Percentiles rank a stretch among this genome's conserved stretches.
phyloP scores from a whole-genome alignment of 768 basidiomycete species.

The Lentinula lateritia region DNA sequence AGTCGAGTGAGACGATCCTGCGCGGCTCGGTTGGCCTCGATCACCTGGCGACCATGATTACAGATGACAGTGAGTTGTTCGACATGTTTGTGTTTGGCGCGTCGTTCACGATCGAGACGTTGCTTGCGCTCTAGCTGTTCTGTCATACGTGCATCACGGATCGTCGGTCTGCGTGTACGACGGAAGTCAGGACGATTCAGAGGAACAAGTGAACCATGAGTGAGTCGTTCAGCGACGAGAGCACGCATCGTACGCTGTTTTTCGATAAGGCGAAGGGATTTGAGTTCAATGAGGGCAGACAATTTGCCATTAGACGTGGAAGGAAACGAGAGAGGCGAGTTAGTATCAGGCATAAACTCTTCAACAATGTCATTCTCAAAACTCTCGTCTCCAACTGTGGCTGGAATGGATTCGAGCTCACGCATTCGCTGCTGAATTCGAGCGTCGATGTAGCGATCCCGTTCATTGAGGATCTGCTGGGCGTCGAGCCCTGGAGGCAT shows the following conservation, averaged over 20 bases:
- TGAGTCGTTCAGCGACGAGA: constrained; percentile 79
- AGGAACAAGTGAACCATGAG: constrained; percentile 83
- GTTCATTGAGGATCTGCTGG: constrained; percentile 84
- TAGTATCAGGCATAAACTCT: constrained; percentile 22
- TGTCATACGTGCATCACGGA: constrained; percentile 85
- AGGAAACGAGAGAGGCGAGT: constrained; percentile 23
- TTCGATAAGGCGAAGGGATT: constrained; percentile 80
- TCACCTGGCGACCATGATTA: constrained; percentile 72
- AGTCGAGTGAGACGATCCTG: constrained; percentile 66
- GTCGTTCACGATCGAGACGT: constrained; percentile 84
- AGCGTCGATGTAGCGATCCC: constrained; percentile 86
- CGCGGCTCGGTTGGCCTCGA: constrained; percentile 59
- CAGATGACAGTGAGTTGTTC: constrained; percentile 89
- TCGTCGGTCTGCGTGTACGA: constrained; percentile 74
- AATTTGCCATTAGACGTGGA: constrained; percentile 73
- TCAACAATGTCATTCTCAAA: constrained; percentile 43
- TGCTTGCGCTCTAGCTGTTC: constrained; percentile 90
- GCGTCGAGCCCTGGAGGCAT: constrained; percentile 93
- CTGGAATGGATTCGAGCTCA: constrained; percentile 76
- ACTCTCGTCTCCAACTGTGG: constrained; percentile 74
- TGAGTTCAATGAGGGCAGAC: constrained; percentile 89
- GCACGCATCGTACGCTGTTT: constrained; percentile 89
- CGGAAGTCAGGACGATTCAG: constrained; percentile 92
- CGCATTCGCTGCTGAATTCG: constrained; percentile 83
- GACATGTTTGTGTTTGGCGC: constrained; percentile 94